A percentile compares a stretch with the other conserved stretches of the same genome.
Evolutionary conservation across 2,329 filamentous ascomycete species (phyloP).

Genomic region (Penicillium sp.): DNA sequence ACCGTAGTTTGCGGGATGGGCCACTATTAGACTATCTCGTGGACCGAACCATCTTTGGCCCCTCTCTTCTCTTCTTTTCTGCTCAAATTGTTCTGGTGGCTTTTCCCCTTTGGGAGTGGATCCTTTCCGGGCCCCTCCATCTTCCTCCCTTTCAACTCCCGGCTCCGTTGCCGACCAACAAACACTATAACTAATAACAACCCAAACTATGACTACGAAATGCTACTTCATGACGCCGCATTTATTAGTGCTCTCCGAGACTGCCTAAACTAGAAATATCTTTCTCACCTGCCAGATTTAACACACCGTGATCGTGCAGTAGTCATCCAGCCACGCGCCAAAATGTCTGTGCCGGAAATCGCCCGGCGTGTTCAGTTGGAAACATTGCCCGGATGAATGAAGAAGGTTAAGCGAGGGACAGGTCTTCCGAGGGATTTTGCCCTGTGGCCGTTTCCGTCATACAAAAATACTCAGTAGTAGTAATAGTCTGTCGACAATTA

Average conservation of each 20-base stretch:
- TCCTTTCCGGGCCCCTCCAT: background rate
- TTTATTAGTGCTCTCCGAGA: background rate
- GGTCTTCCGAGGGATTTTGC: slow-evolving; percentile 1
- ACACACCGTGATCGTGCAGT: slow-evolving; percentile 25
- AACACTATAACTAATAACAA: slow-evolving; percentile 5
- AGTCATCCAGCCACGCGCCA: slow-evolving; percentile 21
- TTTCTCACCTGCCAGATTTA: slow-evolving; percentile 24
- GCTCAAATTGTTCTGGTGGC: slow-evolving; percentile 3
- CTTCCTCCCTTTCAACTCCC: slow-evolving; percentile 19
- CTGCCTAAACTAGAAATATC: slow-evolving; percentile 4
- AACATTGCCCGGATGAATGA: slow-evolving; percentile 24
- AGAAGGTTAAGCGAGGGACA: slow-evolving; percentile 33
- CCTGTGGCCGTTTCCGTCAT: background rate
- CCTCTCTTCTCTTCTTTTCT: slow-evolving; percentile 2
- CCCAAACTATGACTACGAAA: slow-evolving; percentile 1
- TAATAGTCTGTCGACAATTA: background rate
- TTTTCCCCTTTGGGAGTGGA: slow-evolving; percentile 23
- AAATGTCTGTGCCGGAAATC: slow-evolving; percentile 14
- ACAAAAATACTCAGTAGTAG: background rate
- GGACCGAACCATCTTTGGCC: slow-evolving; percentile 26
- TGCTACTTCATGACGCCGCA: background rate
- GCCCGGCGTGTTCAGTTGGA: background rate
- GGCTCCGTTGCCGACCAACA: slow-evolving; percentile 28
- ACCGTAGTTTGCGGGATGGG: slow-evolving; percentile 32
- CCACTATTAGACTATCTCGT: slow-evolving; percentile 17